Evolutionary conservation across 148 eudicot genomes (phyloP), one percentile per base, ranked within the genome.

Genomic region (Pharnaceum exiguum): DNA sequence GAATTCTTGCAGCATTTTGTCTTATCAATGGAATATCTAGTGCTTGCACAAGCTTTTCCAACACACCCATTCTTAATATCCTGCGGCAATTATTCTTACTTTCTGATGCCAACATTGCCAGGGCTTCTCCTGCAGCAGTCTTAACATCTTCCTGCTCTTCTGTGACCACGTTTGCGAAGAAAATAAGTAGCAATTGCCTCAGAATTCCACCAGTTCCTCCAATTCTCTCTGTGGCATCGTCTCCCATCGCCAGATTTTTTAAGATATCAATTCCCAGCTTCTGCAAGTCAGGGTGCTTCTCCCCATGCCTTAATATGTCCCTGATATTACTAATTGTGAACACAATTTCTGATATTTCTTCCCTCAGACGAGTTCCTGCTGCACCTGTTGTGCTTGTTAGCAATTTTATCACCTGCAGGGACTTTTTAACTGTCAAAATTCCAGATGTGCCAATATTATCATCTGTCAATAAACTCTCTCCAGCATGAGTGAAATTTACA

Each of bases 121-220:
- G 27, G 19, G 96, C 96, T 70, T 93, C 96, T 31, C 96, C 96
- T 28, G 96, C 82, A 31, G 85, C 84, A 17, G 59, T 70, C 31
- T 79, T 83, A 12, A 82, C 90, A 54, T 66, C 61, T 10, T 65
- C 65, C 5, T 74, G 59, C 31, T 60, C 56, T 25, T 63, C 70
- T 2, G 69, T 52, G 25, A 66, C 68, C 21, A 32, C 75, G n/a
- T 57, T 42, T 39, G 61, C 72, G 44, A 85, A 82, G 76, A 85
- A 88, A 26, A 93, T 79, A 24, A 66, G 72, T 61, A 88, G 57
- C 70, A 93, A 43, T 54, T 79, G 95, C 53, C 61, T 85, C 3
- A 93, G 48, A 17, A 88, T 67, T 36, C 98, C 98, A 11, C 98
- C 98, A 0, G 98, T 93, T 17, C 70, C 77, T 24, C 94, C 96